Conservation (phyloP, 495 filamentous ascomycete genomes). For the Podospora tetraspora region DNA sequence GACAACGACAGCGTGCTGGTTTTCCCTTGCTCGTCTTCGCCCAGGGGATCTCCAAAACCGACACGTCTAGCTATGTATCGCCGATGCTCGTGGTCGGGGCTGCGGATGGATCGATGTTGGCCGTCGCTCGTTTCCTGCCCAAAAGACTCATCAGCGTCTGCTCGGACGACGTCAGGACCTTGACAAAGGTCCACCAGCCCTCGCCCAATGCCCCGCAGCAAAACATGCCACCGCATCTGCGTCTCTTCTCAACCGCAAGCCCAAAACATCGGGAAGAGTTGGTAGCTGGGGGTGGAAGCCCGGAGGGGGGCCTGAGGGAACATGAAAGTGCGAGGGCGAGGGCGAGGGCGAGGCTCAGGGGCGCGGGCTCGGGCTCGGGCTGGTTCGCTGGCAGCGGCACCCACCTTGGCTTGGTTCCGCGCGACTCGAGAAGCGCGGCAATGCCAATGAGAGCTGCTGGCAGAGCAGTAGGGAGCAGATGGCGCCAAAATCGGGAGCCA, state of each 20-base stretch:
- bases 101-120: neutral
- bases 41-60: neutral
- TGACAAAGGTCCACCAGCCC: neutral
- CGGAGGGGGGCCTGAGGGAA: neutral
- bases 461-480: neutral
- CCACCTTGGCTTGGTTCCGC: slow-evolving; percentile 10
- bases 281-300: neutral
- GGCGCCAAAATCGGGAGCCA: neutral
- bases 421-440: neutral
- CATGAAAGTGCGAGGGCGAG: neutral
- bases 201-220: neutral
- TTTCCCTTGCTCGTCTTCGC: neutral
- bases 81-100: neutral
- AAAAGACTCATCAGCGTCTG: slow-evolving; percentile 24
- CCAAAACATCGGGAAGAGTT: neutral
- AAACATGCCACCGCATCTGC: neutral
- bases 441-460: neutral
- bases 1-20: neutral
- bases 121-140: slow-evolving; percentile 17
- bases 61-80: neutral
- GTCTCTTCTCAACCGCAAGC: neutral
- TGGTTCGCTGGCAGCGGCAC: slow-evolving; percentile 19
- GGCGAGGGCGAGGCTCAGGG: slow-evolving; percentile 2
- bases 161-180: neutral
- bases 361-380: slow-evolving; percentile 13